Evolutionary conservation across 176 grass and related monocot genomes (phyloP), one percentile per base, ranked within the genome.

Genomic region (Aegilops bicornis): DNA sequence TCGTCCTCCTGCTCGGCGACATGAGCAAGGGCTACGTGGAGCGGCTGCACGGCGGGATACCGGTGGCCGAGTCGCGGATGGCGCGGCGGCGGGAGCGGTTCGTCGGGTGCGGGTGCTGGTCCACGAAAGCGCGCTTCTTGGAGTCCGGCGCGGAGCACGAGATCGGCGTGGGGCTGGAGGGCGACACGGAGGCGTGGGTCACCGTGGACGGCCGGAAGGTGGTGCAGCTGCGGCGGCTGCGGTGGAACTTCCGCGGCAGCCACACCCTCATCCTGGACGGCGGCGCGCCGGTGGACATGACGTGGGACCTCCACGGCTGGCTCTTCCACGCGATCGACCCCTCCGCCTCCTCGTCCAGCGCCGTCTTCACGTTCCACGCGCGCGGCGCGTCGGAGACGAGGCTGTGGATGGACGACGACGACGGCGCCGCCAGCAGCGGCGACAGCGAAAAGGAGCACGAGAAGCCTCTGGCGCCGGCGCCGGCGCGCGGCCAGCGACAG

Each of bases 1-100:
- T 99, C 92, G 86, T 88, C 4, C 85, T 96, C 31, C 64, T 94
- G n/a, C 90, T 99, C 3, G 97, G 97, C 10, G 92, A 99, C 82
- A 86, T 92, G 67, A 89, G 94, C 87, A 32, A 82, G 13, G 87
- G 85, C 4, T 99, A 92, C 88, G 83, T 94, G 19, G 81, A 77
- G 42, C 85, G 84, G 22, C 88, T 94, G 30, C 89, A 85, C 88
- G 87, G 64, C 35, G 84, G 82, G 25, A 89, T 94, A 43, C 97
- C 92, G 43, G 62, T 91, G 67, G 90, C 90, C 4, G 64, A 4
- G 31, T 96, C 85, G 1, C 79, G 85, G 68, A 25, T 85, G 78
- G 32, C 89, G 39, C 90, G 87, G 61, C 83, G 94, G 1, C 66
- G 89, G 84, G 97, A 99, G 92, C 88, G 90, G 23, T 89, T 90